Evolutionary conservation across 1,284 basidiomycete species (phyloP).

Genomic region (Hemileia vastatrix): DNA sequence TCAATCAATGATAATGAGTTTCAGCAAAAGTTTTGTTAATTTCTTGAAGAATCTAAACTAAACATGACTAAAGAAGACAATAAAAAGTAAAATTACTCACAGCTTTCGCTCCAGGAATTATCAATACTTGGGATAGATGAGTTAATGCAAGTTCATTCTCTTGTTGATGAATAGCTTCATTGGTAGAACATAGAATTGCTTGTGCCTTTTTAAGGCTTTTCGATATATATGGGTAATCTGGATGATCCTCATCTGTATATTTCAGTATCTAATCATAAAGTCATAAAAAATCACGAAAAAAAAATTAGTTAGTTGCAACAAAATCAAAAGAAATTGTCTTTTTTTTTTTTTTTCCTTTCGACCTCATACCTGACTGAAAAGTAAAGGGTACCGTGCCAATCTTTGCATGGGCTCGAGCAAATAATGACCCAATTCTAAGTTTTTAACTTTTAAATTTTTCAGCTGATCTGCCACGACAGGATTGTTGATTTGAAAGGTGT

Average conservation of each 20-base stretch:
- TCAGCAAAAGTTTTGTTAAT: no score
- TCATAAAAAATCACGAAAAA: neutral
- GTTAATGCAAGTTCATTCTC: conserved; percentile 2
- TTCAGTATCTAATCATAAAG: conserved; percentile 12
- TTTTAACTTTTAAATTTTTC: conserved; percentile 9
- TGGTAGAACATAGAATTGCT: conserved; percentile 7
- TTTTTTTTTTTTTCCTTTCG: no score
- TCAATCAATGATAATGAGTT: no score
- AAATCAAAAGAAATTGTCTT: no score
- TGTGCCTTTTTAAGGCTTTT: conserved; percentile 13
- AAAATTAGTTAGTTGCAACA: no score
- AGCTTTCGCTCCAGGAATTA: conserved; percentile 17
- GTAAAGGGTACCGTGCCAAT: conserved; percentile 21
- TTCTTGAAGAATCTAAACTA: no score
- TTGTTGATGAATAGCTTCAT: conserved; percentile 14
- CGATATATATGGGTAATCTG: neutral
- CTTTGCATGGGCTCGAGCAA: conserved; percentile 22
- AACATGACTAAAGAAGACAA: no score
- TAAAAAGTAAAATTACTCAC: neutral
- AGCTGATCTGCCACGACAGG: neutral
- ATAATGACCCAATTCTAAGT: conserved; percentile 19
- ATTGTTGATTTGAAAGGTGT: neutral
- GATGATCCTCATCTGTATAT: conserved; percentile 5
- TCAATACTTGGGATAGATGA: conserved; percentile 5
- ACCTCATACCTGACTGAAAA: conserved; percentile 12